Evolutionary conservation across 176 grass and related monocot species (phyloP).

Genomic region (Cenchrus americanus): DNA sequence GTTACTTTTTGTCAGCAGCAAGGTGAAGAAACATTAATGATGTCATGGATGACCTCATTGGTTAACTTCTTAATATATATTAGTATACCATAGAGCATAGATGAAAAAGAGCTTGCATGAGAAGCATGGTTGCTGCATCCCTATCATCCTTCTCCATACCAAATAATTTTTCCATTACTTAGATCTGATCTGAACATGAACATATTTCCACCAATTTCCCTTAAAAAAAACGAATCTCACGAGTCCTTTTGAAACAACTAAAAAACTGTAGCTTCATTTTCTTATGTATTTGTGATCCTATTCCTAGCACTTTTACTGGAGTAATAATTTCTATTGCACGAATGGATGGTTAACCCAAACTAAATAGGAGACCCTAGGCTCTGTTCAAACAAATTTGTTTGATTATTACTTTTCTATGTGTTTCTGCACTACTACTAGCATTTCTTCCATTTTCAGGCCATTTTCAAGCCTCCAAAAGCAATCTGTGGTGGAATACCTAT

Average conservation of each 20-base stretch:
- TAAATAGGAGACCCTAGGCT: neutral
- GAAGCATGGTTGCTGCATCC: neutral
- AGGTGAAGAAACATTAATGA: conserved; percentile 44
- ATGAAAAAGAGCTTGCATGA: neutral
- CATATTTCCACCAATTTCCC: neutral
- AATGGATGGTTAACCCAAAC: neutral
- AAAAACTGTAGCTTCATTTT: neutral
- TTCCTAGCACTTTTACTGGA: conserved; percentile 23
- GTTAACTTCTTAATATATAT: conserved; percentile 22
- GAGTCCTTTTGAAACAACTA: conserved; percentile 4
- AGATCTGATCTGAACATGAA: neutral
- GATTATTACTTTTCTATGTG: neutral
- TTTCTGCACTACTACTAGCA: conserved; percentile 13
- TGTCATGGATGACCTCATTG: conserved; percentile 38
- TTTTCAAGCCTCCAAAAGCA: conserved; percentile 78
- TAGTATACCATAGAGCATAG: neutral
- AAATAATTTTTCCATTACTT: neutral
- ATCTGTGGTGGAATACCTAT: conserved; percentile 88
- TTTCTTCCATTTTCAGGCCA: conserved; percentile 49
- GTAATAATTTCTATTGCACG: neutral
- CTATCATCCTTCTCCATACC: conserved; percentile 22
- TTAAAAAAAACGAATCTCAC: neutral
- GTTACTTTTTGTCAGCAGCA: conserved; percentile 83
- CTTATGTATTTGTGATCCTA: neutral
- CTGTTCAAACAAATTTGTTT: neutral